A percentile compares a stretch with the other conserved stretches of the same genome.
phyloP scores from a whole-genome alignment of 345 rosid species.

The Draba incana region DNA sequence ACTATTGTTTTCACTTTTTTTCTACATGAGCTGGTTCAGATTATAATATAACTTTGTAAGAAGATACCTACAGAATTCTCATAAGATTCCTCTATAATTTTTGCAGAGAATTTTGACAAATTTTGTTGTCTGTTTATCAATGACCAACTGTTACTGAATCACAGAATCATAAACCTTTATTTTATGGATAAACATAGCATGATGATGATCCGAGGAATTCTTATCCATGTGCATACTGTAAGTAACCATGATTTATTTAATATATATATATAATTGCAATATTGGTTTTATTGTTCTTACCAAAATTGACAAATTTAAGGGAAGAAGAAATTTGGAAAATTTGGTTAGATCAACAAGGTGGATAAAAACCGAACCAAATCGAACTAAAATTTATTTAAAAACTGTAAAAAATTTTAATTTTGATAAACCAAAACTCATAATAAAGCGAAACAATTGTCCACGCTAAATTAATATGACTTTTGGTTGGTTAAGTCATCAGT shows the following conservation, averaged over 20 bases:
- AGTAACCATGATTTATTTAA: not conserved
- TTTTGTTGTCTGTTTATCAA: constrained; percentile 3
- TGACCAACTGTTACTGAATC: constrained; percentile 18
- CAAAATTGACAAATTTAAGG: constrained; percentile 14
- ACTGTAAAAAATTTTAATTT: no score
- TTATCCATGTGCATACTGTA: constrained; percentile 15
- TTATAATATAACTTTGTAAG: not conserved
- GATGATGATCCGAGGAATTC: constrained; percentile 24
- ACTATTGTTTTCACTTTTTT: constrained; percentile 24
- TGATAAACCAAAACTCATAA: no score
- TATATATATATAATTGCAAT: not conserved
- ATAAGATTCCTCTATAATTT: constrained; percentile 32
- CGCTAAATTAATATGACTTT: not conserved
- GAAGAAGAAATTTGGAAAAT: not conserved
- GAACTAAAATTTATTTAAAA: no score
- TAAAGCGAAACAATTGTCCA: no score
- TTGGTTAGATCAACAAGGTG: not conserved
- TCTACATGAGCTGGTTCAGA: constrained; percentile 24
- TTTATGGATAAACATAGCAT: constrained; percentile 15
- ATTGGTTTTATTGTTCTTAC: constrained; percentile 6
- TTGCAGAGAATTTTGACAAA: constrained; percentile 38
- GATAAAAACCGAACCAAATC: no score
- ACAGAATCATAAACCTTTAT: constrained; percentile 10
- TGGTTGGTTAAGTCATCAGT: not conserved
- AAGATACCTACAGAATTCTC: constrained; percentile 33